phyloP scores from a whole-genome alignment of 495 filamentous ascomycete genomes.

The Aspergillus bridgeri region DNA sequence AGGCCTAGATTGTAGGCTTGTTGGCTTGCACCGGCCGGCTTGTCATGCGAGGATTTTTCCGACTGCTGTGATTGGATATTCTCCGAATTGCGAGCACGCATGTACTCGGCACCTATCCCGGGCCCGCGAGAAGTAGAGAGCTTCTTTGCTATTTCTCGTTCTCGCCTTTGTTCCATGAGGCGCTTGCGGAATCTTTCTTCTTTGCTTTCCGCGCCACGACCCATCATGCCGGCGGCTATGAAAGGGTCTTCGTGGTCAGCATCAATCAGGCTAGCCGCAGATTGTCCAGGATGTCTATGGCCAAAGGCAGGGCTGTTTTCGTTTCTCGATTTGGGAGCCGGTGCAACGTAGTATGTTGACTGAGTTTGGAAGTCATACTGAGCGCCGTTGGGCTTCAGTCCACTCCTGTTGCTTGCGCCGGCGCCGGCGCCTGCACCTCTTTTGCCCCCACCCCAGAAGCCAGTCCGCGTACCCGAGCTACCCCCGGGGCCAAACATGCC shows the following conservation, averaged over 20 bases:
- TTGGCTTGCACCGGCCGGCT: constrained; percentile 6
- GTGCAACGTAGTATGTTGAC: constrained; percentile 57
- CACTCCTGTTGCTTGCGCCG: constrained; percentile 21
- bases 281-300: constrained; percentile 32
- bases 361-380: constrained; percentile 59
- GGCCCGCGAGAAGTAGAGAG: constrained; percentile 58
- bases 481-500: constrained; percentile 49
- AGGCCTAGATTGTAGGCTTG: constrained; percentile 20
- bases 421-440: constrained; percentile 17
- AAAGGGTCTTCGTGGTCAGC: constrained; percentile 58
- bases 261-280: constrained; percentile 65
- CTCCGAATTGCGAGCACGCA: constrained; percentile 45
- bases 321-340: constrained; percentile 30
- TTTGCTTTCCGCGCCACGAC: constrained; percentile 48
- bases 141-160: constrained; percentile 73
- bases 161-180: constrained; percentile 69
- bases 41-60: neutral
- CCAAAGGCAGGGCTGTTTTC: constrained; percentile 22
- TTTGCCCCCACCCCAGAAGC: constrained; percentile 43
- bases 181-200: constrained; percentile 67
- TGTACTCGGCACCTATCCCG: constrained; percentile 74
- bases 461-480: constrained; percentile 39
- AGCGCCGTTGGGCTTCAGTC: constrained; percentile 43
- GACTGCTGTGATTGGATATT: constrained; percentile 11
- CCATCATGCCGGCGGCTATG: constrained; percentile 47